These are phyloP conservation scores for Candida rishiriensis DNA, from an alignment of 805 yeast species.

Conservation along the genomic window DNA sequence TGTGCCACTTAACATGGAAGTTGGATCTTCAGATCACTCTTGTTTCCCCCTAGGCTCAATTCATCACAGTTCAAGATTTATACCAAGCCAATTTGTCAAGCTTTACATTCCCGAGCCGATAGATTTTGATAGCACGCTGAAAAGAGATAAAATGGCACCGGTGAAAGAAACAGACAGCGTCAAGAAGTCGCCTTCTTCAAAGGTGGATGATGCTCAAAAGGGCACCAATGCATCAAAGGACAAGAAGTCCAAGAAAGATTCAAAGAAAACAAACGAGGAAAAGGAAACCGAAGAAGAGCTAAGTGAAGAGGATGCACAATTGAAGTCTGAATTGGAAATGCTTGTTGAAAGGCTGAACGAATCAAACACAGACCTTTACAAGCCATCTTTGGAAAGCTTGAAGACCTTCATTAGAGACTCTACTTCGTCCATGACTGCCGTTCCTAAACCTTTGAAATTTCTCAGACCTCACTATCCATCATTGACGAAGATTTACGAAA, in stretches of 20 bases:
- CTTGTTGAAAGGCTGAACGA: conserved; percentile 76
- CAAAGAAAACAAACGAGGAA: conserved; percentile 13
- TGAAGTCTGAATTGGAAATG: conserved; percentile 81
- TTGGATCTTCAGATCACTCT: too few relatives aligned
- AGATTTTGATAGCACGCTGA: too few relatives aligned
- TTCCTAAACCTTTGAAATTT: conserved; percentile 96
- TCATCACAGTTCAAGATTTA: too few relatives aligned
- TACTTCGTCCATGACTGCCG: conserved; percentile 98
- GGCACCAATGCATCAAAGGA: conserved; percentile 8
- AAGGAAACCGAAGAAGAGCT: conserved; percentile 64
- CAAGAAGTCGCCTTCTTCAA: conserved; percentile 3
- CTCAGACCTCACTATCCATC: conserved; percentile 79
- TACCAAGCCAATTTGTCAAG: too few relatives aligned
- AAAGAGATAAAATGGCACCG: conserved; percentile 19
- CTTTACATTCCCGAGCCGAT: too few relatives aligned
- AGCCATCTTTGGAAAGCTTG: conserved; percentile 60
- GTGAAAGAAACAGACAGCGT: conserved; percentile 18
- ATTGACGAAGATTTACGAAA: conserved; percentile 60
- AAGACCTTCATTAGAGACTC: conserved; percentile 82
- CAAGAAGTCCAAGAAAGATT: conserved; percentile 9
- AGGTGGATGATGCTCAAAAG: conserved; percentile 4
- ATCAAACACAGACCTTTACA: conserved; percentile 46
- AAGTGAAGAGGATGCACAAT: conserved; percentile 86
- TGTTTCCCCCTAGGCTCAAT: too few relatives aligned
- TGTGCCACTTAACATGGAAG: too few relatives aligned